These are phyloP conservation scores for Arabidopsis lyrata DNA, from an alignment of 441 rosid genomes.

Conservation along the genomic window DNA sequence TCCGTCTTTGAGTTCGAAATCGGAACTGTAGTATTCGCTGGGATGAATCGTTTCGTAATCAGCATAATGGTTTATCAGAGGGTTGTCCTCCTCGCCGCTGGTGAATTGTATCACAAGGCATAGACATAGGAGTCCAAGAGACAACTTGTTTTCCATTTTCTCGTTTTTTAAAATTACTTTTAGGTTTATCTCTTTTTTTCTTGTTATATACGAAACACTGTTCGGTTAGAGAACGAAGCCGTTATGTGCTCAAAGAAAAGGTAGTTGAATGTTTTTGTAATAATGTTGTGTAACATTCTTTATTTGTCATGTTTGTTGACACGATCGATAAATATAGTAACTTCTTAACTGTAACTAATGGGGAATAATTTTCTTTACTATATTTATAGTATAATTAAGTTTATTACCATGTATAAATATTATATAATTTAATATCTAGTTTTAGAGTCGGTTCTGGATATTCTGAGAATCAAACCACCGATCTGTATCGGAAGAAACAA, in stretches of 20 bases:
- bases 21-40: slow-evolving; percentile 44
- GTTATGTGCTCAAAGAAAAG: slow-evolving; percentile 1
- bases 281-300: slow-evolving; percentile 19
- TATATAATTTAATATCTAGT: not conserved
- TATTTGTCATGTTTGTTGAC: slow-evolving; percentile 33
- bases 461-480: not conserved
- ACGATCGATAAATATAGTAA: slow-evolving; percentile 20
- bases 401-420: not conserved
- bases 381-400: not conserved
- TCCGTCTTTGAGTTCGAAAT: slow-evolving; percentile 43
- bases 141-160: slow-evolving; percentile 9
- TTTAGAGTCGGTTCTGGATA: not conserved
- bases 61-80: slow-evolving; percentile 35
- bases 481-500: not conserved
- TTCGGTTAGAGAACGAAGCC: not conserved
- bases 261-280: not conserved
- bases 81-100: slow-evolving; percentile 17
- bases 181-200: not conserved
- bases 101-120: slow-evolving; percentile 38
- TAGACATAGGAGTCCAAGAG: slow-evolving; percentile 29
- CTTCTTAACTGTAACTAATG: slow-evolving; percentile 11
- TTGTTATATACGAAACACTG: not conserved
- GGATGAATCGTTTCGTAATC: slow-evolving; percentile 43
- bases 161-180: not conserved
- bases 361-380: not conserved